A percentile compares a stretch with the other conserved stretches of the same genome.
Conservation (phyloP, 331 rosid genomes). For the Quercus lobata region DNA sequence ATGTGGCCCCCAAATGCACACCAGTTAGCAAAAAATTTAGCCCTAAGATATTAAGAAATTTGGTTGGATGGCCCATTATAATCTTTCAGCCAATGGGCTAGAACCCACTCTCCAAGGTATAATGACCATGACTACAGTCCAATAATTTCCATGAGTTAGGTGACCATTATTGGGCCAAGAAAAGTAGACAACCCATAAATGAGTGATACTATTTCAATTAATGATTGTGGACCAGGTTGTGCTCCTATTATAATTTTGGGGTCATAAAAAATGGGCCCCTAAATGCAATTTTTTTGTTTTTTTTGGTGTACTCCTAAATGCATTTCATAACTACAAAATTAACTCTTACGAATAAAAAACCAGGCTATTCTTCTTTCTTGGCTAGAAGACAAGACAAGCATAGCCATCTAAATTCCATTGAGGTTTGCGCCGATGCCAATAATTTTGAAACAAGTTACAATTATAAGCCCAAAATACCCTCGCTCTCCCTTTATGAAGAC, state of each 20-base stretch:
- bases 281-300: too few relatives aligned
- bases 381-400: not conserved
- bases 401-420: not conserved
- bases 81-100: not conserved
- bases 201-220: too few relatives aligned
- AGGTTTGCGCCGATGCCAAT: not conserved
- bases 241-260: not conserved
- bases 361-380: not conserved
- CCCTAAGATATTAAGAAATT: not conserved
- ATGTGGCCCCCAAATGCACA: slow-evolving; percentile 30
- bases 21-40: slow-evolving; percentile 6
- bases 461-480: not conserved
- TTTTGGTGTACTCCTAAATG: too few relatives aligned
- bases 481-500: not conserved
- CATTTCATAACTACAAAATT: too few relatives aligned
- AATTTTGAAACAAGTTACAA: not conserved
- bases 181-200: not conserved
- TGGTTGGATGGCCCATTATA: not conserved
- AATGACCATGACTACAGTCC: not conserved
- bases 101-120: not conserved
- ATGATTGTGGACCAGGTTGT: not conserved
- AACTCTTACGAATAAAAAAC: not conserved
- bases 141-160: too few relatives aligned
- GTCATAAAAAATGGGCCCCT: not conserved
- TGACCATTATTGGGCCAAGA: not conserved